Evolutionary conservation across 306 rosid genomes (phyloP).

Genomic region (Pachyrhizus erosus): DNA sequence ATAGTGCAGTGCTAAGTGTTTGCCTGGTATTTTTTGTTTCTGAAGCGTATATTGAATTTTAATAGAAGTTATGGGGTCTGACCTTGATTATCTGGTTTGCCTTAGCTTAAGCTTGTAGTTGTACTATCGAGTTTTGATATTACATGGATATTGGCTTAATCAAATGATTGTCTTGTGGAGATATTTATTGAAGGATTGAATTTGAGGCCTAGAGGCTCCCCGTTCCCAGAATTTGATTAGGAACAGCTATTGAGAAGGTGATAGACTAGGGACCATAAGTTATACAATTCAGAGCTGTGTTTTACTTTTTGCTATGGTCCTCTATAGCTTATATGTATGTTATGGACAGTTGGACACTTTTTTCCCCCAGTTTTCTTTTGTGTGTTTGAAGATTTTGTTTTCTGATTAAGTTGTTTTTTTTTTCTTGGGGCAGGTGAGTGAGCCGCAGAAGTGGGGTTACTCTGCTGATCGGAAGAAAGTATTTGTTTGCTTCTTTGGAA

Average conservation of each 20-base stretch:
- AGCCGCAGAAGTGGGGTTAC: conserved; percentile 90
- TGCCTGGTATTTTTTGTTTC: neutral
- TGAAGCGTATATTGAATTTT: neutral
- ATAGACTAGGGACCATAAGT: neutral
- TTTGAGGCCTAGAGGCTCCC: neutral
- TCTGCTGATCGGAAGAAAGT: conserved; percentile 91
- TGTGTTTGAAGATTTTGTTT: conserved; percentile 18
- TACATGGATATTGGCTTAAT: neutral
- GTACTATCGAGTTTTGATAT: neutral
- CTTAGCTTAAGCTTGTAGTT: neutral
- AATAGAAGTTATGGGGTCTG: neutral
- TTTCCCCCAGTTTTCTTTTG: neutral
- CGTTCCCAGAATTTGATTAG: conserved; percentile 3
- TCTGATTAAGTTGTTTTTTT: conserved; percentile 41
- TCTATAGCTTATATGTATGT: neutral
- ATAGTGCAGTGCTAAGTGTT: conserved; percentile 21
- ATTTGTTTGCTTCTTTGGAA: conserved; percentile 88
- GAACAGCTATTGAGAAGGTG: neutral
- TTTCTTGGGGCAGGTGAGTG: conserved; percentile 75
- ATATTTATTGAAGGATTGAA: neutral
- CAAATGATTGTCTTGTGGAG: conserved; percentile 8
- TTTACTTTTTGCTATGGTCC: neutral
- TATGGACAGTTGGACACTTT: neutral
- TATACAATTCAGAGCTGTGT: neutral
- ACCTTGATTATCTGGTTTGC: conserved; percentile 15